Percentiles rank a stretch among this genome's conserved stretches.
These are phyloP conservation scores for Pyrenula massariospora DNA, from an alignment of 495 filamentous ascomycete genomes.

Conservation along the genomic window DNA sequence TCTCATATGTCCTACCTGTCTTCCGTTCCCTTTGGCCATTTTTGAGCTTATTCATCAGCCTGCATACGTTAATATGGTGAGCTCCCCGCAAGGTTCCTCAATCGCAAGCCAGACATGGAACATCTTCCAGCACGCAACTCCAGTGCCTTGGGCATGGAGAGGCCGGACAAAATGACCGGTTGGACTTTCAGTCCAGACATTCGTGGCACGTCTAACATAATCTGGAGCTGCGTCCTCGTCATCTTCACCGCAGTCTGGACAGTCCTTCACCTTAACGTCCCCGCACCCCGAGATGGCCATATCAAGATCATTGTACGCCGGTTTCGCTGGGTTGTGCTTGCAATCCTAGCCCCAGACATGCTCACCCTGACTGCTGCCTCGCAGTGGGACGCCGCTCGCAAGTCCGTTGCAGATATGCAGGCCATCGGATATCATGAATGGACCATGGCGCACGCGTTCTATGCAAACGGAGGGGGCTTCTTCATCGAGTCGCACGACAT, in stretches of 20 bases:
- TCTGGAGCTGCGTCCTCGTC: slow-evolving; percentile 19
- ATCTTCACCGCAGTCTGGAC: slow-evolving; percentile 19
- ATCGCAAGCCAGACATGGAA: no score
- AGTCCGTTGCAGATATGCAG: slow-evolving; percentile 7
- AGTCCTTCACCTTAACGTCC: slow-evolving; percentile 18
- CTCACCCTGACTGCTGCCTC: slow-evolving; percentile 18
- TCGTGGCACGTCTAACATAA: slow-evolving; percentile 18
- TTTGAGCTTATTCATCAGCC: no score
- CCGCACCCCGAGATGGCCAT: slow-evolving; percentile 5
- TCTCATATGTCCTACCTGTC: no score
- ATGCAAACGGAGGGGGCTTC: slow-evolving; percentile 28
- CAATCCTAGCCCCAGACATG: slow-evolving; percentile 24
- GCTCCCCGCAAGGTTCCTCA: no score
- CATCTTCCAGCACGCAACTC: no score
- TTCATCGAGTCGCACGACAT: slow-evolving; percentile 8
- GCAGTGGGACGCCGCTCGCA: slow-evolving; percentile 6
- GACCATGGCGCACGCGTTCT: slow-evolving; percentile 27
- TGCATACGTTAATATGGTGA: no score
- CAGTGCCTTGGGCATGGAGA: no score
- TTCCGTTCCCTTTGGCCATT: no score
- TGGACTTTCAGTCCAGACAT: slow-evolving; percentile 17
- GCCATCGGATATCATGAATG: slow-evolving; percentile 9
- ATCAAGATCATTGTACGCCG: slow-evolving; percentile 8
- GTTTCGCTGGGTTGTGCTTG: slow-evolving; percentile 14
- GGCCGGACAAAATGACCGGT: slow-evolving; percentile 3